Conservation (phyloP, 768 basidiomycete species). For the Xerocomellus intermedius region DNA sequence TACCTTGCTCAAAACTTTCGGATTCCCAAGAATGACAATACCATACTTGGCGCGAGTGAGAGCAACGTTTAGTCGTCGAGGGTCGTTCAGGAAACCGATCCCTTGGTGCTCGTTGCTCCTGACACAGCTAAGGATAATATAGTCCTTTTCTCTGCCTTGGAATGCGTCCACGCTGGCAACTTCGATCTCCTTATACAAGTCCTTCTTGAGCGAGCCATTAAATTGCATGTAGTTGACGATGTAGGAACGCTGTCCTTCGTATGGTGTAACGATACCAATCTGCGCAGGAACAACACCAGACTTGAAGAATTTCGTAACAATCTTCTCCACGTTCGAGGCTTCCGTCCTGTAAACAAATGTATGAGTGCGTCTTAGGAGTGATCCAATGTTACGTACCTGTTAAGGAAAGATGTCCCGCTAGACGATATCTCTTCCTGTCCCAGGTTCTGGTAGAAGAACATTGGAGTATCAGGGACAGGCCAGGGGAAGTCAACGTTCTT, state of each 20-base stretch:
- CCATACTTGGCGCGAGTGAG: slow-evolving; percentile 98
- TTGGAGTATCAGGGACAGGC: slow-evolving; percentile 95
- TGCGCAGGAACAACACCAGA: slow-evolving; percentile 93
- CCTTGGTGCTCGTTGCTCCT: slow-evolving; percentile 99
- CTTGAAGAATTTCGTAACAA: slow-evolving; percentile 99
- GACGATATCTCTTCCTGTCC: slow-evolving; percentile 99
- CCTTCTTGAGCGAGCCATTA: slow-evolving; percentile 99
- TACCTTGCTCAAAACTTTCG: slow-evolving; percentile 98
- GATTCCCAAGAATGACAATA: slow-evolving; percentile 99
- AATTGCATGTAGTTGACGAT: slow-evolving; percentile 99
- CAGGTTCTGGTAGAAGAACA: slow-evolving; percentile 99
- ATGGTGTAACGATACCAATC: slow-evolving; percentile 98
- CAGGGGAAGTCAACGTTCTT: slow-evolving; percentile 99
- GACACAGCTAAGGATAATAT: slow-evolving; percentile 97
- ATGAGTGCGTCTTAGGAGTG: slow-evolving; percentile 1
- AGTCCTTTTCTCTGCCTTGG: slow-evolving; percentile 99
- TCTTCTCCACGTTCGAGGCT: slow-evolving; percentile 99
- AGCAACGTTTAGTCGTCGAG: slow-evolving; percentile 93
- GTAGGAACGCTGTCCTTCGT: slow-evolving; percentile 97
- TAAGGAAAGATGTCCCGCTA: slow-evolving; percentile 97
- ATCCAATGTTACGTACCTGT: slow-evolving; percentile 50
- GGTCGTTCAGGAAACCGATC: slow-evolving; percentile 98
- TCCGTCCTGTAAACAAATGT: slow-evolving; percentile 67
- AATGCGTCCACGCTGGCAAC: slow-evolving; percentile 99
- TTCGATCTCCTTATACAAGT: slow-evolving; percentile 98